Conservation (phyloP, 768 basidiomycete genomes). For the Neoboletus brunneissimus region DNA sequence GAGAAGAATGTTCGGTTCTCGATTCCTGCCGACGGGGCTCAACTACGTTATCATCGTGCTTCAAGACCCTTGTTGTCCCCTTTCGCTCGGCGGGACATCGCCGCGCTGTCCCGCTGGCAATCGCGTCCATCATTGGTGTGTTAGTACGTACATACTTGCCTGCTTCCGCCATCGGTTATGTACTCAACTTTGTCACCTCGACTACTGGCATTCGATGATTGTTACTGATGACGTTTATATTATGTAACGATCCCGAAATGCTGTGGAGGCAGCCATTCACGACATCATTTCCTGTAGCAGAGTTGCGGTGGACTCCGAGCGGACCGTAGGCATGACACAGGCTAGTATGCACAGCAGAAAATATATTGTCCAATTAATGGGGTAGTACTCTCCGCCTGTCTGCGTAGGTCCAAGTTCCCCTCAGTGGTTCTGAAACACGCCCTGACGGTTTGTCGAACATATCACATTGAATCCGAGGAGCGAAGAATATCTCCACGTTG, state of each 20-base stretch:
- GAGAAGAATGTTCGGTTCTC: not conserved
- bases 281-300: too few relatives aligned
- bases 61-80: not conserved
- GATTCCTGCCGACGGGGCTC: not conserved
- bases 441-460: not conserved
- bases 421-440: not conserved
- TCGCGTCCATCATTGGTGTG: not conserved
- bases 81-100: not conserved
- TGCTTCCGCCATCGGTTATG: too few relatives aligned
- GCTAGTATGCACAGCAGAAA: too few relatives aligned
- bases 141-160: not conserved
- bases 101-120: constrained; percentile 1
- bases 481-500: not conserved
- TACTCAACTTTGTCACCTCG: too few relatives aligned
- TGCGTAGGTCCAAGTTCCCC: too few relatives aligned
- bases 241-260: too few relatives aligned
- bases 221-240: not conserved
- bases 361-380: too few relatives aligned
- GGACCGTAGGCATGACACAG: too few relatives aligned
- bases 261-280: too few relatives aligned
- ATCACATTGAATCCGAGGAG: not conserved
- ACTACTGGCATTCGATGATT: not conserved
- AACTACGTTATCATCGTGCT: not conserved
- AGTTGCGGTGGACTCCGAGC: too few relatives aligned
- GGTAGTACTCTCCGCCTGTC: too few relatives aligned